A percentile compares a stretch with the other conserved stretches of the same genome.
Conservation (phyloP, 192 early-diverging fungal genomes). For the Backusella psychrophila region DNA sequence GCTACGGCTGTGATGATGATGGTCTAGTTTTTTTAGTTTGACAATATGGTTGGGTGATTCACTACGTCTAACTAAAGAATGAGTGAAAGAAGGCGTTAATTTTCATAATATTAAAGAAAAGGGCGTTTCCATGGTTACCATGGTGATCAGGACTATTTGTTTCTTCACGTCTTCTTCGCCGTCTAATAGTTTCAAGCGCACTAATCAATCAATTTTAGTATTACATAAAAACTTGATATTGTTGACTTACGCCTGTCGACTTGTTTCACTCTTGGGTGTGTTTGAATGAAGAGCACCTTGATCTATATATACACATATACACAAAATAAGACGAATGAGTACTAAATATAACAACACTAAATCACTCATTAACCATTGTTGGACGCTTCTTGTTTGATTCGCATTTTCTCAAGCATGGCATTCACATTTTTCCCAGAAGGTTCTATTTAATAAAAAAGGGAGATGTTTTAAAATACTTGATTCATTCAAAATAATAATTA, state of each 20-base stretch:
- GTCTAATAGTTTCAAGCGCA: constrained; percentile 5
- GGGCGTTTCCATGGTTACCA: not conserved
- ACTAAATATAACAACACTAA: not conserved
- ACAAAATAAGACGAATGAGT: not conserved
- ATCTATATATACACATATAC: not conserved
- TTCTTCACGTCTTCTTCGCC: constrained; percentile 15
- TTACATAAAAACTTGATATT: not conserved
- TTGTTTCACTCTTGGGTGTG: constrained; percentile 7
- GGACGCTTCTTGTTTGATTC: constrained; percentile 8
- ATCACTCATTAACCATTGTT: not conserved
- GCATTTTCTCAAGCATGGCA: constrained; percentile 7
- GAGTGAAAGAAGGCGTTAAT: not conserved
- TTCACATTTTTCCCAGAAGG: constrained; percentile 18
- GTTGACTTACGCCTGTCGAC: constrained; percentile 15
- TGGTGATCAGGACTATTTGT: constrained; percentile 8
- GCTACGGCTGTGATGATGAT: not conserved
- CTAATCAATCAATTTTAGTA: not conserved
- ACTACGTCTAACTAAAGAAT: constrained; percentile 10
- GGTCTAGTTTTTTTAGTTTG: constrained; percentile 23
- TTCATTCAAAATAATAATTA: not conserved
- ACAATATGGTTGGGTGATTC: constrained; percentile 21
- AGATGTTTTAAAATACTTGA: not conserved
- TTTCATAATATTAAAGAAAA: not conserved
- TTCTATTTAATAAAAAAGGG: not conserved
- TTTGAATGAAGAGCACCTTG: not conserved